A percentile compares a stretch with the other conserved stretches of the same genome.
Evolutionary conservation across 1,284 basidiomycete species (phyloP).

Genomic region (Microstroma glucosiphilum): DNA sequence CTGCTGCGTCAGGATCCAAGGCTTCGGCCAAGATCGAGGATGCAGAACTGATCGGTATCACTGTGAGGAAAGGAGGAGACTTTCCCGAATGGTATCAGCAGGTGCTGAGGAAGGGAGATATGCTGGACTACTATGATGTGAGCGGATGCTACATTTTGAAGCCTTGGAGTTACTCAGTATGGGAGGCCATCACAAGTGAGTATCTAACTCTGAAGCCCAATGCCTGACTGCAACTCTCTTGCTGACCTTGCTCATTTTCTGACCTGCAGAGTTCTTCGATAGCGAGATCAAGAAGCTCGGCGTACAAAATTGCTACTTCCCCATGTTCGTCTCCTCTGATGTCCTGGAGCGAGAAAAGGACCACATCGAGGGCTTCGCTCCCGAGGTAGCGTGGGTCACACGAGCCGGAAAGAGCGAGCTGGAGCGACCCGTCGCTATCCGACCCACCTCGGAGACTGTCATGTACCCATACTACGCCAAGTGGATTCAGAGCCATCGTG

Average conservation of each 20-base stretch:
- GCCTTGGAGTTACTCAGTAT: constrained; percentile 94
- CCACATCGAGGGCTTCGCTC: constrained; percentile 99
- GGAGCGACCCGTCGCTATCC: constrained; percentile 94
- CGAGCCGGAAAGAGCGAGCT: constrained; percentile 56
- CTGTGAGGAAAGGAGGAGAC: constrained; percentile 46
- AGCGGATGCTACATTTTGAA: constrained; percentile 98
- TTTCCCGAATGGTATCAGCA: constrained; percentile 54
- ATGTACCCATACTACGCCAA: constrained; percentile 97
- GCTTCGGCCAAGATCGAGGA: constrained; percentile 41
- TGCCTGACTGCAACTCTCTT: neutral
- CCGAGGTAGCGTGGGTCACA: constrained; percentile 99
- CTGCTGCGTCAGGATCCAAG: constrained; percentile 21
- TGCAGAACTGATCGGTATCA: constrained; percentile 49
- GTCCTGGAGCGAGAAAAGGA: constrained; percentile 96
- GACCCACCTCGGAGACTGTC: constrained; percentile 93
- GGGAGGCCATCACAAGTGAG: constrained; percentile 86
- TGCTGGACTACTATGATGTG: constrained; percentile 98
- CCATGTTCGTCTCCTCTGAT: constrained; percentile 92
- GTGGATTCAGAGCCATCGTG: constrained; percentile 96
- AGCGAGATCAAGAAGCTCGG: constrained; percentile 80
- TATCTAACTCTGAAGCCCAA: neutral
- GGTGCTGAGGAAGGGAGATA: constrained; percentile 95
- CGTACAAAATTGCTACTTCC: constrained; percentile 97
- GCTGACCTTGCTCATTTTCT: neutral
- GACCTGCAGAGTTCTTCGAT: constrained; percentile 28